Conservation (phyloP, 495 filamentous ascomycete species). For the Letharia columbiana region DNA sequence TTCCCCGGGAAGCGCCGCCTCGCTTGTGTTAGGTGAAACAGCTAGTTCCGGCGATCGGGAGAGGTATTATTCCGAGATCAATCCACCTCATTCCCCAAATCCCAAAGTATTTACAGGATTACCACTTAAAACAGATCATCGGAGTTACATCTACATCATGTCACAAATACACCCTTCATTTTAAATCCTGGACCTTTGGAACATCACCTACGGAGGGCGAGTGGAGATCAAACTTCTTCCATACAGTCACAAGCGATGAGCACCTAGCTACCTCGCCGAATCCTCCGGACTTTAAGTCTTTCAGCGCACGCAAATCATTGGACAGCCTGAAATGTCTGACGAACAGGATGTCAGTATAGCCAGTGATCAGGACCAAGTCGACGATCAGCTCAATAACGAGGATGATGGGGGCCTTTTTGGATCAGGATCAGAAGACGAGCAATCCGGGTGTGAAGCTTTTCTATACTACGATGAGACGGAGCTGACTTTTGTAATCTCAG, state of each 20-base stretch:
- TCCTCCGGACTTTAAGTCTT: not conserved
- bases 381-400: constrained; percentile 43
- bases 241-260: not conserved
- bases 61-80: not conserved
- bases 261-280: not conserved
- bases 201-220: not conserved
- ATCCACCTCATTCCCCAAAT: not conserved
- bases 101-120: no score
- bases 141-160: not conserved
- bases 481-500: constrained; percentile 18
- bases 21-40: not conserved
- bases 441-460: constrained; percentile 12
- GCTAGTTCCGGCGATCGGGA: not conserved
- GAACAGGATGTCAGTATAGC: constrained; percentile 9
- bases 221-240: not conserved
- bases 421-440: constrained; percentile 33
- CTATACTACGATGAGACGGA: not conserved
- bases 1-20: not conserved
- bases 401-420: constrained; percentile 62
- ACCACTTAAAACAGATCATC: no score
- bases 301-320: not conserved
- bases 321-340: constrained; percentile 9
- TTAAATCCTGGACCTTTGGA: not conserved
- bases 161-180: not conserved
- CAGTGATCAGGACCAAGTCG: constrained; percentile 35